Evolutionary conservation across 2,329 filamentous ascomycete genomes (phyloP).

Genomic region (Orbilia javanica): DNA sequence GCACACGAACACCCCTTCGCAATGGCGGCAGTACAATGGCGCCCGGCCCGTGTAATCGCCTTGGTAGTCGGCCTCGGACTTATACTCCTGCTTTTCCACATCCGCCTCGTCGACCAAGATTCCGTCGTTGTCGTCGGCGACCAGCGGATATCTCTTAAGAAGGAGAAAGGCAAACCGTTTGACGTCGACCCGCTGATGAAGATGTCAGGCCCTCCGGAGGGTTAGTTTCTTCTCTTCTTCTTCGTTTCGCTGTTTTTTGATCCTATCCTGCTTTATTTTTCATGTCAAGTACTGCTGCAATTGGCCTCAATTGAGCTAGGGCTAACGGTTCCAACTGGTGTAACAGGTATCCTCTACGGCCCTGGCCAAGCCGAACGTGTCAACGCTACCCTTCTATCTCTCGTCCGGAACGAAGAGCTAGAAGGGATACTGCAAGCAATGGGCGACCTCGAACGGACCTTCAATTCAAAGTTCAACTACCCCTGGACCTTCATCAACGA

Average conservation of each 20-base stretch:
- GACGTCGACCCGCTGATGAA: conserved; percentile 47
- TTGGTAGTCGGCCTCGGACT: conserved; percentile 8
- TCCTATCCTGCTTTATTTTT: too few relatives aligned
- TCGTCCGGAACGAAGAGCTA: conserved; percentile 93
- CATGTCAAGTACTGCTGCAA: too few relatives aligned
- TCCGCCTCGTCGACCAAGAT: conserved; percentile 17
- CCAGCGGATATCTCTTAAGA: conserved; percentile 53
- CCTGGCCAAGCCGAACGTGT: conserved; percentile 75
- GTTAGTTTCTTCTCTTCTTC: conserved; percentile 4
- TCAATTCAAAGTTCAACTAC: conserved; percentile 99
- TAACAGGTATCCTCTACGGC: conserved; percentile 59
- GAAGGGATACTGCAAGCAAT: conserved; percentile 87
- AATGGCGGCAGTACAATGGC: conserved; percentile 44
- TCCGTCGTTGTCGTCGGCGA: conserved; percentile 44
- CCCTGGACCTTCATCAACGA: conserved; percentile 99
- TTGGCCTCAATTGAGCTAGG: neutral
- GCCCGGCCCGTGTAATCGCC: conserved; percentile 29
- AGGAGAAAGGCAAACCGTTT: conserved; percentile 55
- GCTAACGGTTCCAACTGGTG: conserved; percentile 39
- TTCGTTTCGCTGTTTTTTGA: too few relatives aligned
- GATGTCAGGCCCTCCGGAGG: conserved; percentile 46
- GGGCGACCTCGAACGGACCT: conserved; percentile 90
- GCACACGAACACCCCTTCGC: neutral
- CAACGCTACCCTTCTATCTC: conserved; percentile 89
- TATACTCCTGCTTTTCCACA: conserved; percentile 13